Evolutionary conservation across 208 protist species (phyloP).

Genomic region (Blechomonas ayalai): DNA sequence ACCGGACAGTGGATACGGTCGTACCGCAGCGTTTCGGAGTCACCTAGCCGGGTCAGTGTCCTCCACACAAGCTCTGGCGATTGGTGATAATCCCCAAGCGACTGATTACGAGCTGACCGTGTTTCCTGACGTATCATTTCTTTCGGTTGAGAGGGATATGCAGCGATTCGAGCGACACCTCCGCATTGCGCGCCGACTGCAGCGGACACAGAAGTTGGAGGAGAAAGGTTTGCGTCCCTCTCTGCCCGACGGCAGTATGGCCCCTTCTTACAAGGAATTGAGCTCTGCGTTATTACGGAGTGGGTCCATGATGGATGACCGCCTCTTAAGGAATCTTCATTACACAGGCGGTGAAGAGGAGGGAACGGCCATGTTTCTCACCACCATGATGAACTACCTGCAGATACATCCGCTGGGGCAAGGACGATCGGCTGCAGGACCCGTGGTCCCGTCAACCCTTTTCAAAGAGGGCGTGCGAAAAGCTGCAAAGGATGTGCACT

Average conservation of each 20-base stretch:
- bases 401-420: slow-evolving; percentile 6
- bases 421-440: no score
- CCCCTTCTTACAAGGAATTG: slow-evolving; percentile 29
- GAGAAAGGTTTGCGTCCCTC: slow-evolving; percentile 4
- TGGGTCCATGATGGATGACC: slow-evolving; percentile 79
- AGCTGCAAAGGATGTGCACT: no score
- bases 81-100: slow-evolving; percentile 82
- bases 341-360: slow-evolving; percentile 76
- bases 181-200: slow-evolving; percentile 44
- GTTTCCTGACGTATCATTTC: slow-evolving; percentile 54
- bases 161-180: slow-evolving; percentile 59
- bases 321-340: slow-evolving; percentile 41
- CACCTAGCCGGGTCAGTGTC: slow-evolving; percentile 31
- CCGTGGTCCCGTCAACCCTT: no score
- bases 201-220: slow-evolving; percentile 15
- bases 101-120: slow-evolving; percentile 81
- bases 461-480: no score
- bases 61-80: slow-evolving; percentile 25
- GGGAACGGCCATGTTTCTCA: slow-evolving; percentile 51
- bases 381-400: slow-evolving; percentile 34
- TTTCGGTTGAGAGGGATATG: slow-evolving; percentile 60
- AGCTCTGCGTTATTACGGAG: slow-evolving; percentile 16
- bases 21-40: no score
- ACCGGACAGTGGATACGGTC: no score
- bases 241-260: slow-evolving; percentile 37